A percentile compares a stretch with the other conserved stretches of the same genome.
Conservation (phyloP, 2,329 filamentous ascomycete species). For the Dryadomyces quercivorus region DNA sequence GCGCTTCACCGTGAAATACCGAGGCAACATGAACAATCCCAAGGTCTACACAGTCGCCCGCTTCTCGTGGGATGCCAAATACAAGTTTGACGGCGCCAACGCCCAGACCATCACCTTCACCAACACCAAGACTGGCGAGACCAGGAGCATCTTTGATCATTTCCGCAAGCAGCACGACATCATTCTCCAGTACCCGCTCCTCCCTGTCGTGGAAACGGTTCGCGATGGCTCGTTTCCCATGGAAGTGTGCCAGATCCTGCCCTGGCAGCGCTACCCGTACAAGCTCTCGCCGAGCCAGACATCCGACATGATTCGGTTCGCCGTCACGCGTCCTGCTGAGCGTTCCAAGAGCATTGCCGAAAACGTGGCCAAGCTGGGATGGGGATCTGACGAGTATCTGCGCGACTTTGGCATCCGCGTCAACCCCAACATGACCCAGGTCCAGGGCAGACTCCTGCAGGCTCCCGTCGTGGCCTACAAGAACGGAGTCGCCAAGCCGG, state of each 20-base stretch:
- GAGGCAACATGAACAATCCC: constrained; percentile 29
- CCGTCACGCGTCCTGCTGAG: constrained; percentile 61
- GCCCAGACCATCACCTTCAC: constrained; percentile 45
- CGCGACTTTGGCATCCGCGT: constrained; percentile 64
- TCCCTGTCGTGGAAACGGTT: constrained; percentile 47
- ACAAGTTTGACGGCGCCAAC: constrained; percentile 31
- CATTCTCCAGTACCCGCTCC: constrained; percentile 28
- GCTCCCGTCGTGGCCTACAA: constrained; percentile 62
- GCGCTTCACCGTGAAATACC: constrained; percentile 43
- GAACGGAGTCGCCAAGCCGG: constrained; percentile 44
- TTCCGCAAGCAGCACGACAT: constrained; percentile 43
- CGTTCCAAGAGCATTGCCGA: constrained; percentile 58
- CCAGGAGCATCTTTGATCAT: constrained; percentile 38
- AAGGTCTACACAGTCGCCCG: constrained; percentile 40
- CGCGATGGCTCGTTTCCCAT: constrained; percentile 46
- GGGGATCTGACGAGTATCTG: constrained; percentile 57
- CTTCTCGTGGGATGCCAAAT: constrained; percentile 34
- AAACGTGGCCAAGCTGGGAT: constrained; percentile 56
- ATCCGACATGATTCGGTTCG: constrained; percentile 81
- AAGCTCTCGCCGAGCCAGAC: constrained; percentile 57
- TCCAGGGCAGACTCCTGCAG: constrained; percentile 58
- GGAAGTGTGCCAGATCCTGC: constrained; percentile 41
- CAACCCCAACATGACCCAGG: constrained; percentile 47
- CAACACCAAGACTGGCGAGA: constrained; percentile 31
- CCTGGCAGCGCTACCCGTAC: constrained; percentile 48